These are phyloP conservation scores for Fusarium falciforme DNA, from an alignment of 2,329 filamentous ascomycete species.

Conservation along the genomic window DNA sequence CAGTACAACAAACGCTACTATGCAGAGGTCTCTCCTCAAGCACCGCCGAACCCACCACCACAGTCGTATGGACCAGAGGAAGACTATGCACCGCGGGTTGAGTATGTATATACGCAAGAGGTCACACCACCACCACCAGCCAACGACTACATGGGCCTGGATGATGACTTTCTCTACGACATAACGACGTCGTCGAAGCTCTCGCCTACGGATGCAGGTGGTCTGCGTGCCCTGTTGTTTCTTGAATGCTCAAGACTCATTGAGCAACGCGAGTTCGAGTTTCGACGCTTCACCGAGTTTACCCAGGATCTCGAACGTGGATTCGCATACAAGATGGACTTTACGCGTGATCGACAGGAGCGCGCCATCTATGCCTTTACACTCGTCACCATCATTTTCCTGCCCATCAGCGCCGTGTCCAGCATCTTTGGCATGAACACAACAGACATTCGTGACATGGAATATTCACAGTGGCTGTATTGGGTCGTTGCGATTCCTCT, in stretches of 20 bases:
- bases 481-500: slow-evolving; percentile 62
- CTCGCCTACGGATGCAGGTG: slow-evolving; percentile 51
- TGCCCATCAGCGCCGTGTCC: slow-evolving; percentile 59
- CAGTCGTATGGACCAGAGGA: slow-evolving; percentile 17
- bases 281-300: slow-evolving; percentile 46
- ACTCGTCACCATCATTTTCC: slow-evolving; percentile 61
- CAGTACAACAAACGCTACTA: slow-evolving; percentile 15
- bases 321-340: slow-evolving; percentile 51
- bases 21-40: neutral
- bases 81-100: slow-evolving; percentile 7
- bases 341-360: slow-evolving; percentile 58
- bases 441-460: slow-evolving; percentile 61
- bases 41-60: neutral
- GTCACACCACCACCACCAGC: neutral
- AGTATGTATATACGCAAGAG: slow-evolving; percentile 6
- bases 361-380: slow-evolving; percentile 63
- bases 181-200: slow-evolving; percentile 48
- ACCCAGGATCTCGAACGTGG: slow-evolving; percentile 46
- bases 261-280: slow-evolving; percentile 52
- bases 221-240: slow-evolving; percentile 53
- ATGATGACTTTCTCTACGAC: slow-evolving; percentile 42
- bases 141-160: slow-evolving; percentile 38
- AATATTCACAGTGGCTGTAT: slow-evolving; percentile 60
- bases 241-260: slow-evolving; percentile 53
- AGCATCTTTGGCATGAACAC: slow-evolving; percentile 67